A percentile compares a stretch with the other conserved stretches of the same genome.
Conservation (phyloP, 495 filamentous ascomycete genomes). For the Trypethelium eluteriae region DNA sequence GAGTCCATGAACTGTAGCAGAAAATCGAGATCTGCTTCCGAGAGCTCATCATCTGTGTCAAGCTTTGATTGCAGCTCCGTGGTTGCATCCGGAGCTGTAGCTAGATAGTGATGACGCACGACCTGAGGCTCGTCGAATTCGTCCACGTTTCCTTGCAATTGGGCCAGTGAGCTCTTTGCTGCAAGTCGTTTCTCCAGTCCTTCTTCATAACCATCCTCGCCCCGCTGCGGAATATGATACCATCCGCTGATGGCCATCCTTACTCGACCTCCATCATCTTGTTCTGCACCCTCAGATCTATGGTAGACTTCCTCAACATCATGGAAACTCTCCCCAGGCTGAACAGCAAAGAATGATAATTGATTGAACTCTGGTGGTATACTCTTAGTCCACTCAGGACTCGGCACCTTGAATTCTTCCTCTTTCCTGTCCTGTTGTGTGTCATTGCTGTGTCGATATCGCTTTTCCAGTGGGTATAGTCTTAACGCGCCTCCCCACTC, state of each 20-base stretch:
- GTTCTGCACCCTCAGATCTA: conserved; percentile 52
- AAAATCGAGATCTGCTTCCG: conserved; percentile 72
- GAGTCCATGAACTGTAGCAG: conserved; percentile 82
- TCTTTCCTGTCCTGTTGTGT: conserved; percentile 55
- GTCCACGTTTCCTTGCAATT: conserved; percentile 84
- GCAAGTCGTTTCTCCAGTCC: conserved; percentile 84
- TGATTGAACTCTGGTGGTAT: conserved; percentile 97
- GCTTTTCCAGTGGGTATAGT: conserved; percentile 65
- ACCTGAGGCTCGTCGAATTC: conserved; percentile 73
- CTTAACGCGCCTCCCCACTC: conserved; percentile 93
- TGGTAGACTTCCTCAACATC: conserved; percentile 97
- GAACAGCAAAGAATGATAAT: conserved; percentile 94
- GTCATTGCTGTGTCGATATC: conserved; percentile 29
- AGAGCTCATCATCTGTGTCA: conserved; percentile 45
- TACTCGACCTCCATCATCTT: conserved; percentile 58
- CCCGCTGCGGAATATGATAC: conserved; percentile 96
- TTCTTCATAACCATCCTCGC: conserved; percentile 85
- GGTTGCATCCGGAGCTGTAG: conserved; percentile 13
- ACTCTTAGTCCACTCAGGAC: conserved; percentile 48
- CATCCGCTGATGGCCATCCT: conserved; percentile 99
- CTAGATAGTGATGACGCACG: conserved; percentile 42
- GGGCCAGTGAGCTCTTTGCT: conserved; percentile 78
- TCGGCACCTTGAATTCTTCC: conserved; percentile 59
- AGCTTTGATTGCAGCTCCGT: conserved; percentile 41
- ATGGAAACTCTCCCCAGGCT: conserved; percentile 94